A percentile compares a stretch with the other conserved stretches of the same genome.
These are phyloP conservation scores for Trichoderma aggressivum DNA, from an alignment of 2,329 filamentous ascomycete species.

Conservation along the genomic window DNA sequence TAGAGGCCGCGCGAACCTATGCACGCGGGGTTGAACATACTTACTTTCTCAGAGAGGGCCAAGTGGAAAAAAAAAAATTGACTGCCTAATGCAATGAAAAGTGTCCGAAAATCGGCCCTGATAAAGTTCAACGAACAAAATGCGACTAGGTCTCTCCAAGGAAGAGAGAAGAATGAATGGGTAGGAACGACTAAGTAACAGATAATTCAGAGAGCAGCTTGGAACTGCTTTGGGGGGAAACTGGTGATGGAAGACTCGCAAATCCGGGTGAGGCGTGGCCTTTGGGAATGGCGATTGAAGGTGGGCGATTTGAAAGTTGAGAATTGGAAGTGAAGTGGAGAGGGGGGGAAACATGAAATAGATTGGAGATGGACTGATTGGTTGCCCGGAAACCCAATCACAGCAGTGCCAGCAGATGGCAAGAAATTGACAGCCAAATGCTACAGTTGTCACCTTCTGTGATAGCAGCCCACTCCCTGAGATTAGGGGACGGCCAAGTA, in stretches of 20 bases:
- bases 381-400: not conserved
- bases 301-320: not conserved
- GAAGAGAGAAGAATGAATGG: not conserved
- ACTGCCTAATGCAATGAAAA: not conserved
- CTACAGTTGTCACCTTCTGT: not conserved
- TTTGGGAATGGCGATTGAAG: not conserved
- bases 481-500: not conserved
- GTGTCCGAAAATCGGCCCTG: not conserved
- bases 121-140: not conserved
- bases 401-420: not conserved
- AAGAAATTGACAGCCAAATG: not conserved
- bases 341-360: not conserved
- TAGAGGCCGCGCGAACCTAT: not conserved
- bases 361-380: not conserved
- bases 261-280: not conserved
- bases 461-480: not conserved
- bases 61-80: not conserved
- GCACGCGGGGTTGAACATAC: too few species aligned
- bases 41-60: not conserved
- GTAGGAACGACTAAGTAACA: not conserved
- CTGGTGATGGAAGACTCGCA: not conserved
- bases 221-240: not conserved
- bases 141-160: not conserved
- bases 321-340: not conserved
- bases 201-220: not conserved